phyloP scores from a whole-genome alignment of 2,329 filamentous ascomycete genomes.

The Stemphylium vesicarium region DNA sequence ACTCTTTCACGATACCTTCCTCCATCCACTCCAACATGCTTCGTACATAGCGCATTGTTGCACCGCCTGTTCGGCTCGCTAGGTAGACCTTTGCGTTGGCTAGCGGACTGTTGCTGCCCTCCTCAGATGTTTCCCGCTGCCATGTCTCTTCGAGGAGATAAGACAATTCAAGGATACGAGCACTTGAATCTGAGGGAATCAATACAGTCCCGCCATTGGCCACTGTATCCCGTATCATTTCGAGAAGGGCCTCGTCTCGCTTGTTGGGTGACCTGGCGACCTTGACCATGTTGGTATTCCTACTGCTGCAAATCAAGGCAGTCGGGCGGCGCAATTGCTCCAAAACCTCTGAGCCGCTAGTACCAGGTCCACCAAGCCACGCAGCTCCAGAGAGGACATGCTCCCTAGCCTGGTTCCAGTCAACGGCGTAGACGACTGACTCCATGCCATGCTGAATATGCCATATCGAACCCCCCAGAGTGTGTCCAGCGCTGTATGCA shows the following conservation, averaged over 20 bases:
- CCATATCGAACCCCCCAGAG: constrained; percentile 97
- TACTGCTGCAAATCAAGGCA: constrained; percentile 88
- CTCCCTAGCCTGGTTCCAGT: constrained; percentile 98
- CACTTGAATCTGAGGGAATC: constrained; percentile 93
- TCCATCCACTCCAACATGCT: constrained; percentile 99
- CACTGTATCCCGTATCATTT: constrained; percentile 80
- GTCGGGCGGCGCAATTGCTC: constrained; percentile 93
- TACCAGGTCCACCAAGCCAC: constrained; percentile 84
- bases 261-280: constrained; percentile 75
- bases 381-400: constrained; percentile 93
- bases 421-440: constrained; percentile 95
- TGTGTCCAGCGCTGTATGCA: constrained; percentile 95
- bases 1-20: constrained; percentile 89
- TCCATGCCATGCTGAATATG: constrained; percentile 96
- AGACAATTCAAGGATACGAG: constrained; percentile 88
- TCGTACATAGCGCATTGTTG: constrained; percentile 86
- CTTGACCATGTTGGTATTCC: constrained; percentile 75
- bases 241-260: constrained; percentile 83
- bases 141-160: constrained; percentile 94
- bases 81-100: constrained; percentile 71
- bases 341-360: constrained; percentile 85
- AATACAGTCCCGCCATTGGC: constrained; percentile 86
- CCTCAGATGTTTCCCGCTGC: constrained; percentile 52
- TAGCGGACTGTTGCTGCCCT: constrained; percentile 52
- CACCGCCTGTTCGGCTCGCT: constrained; percentile 83